Conservation (phyloP, 176 grass and related monocot genomes). For the Lolium rigidum region DNA sequence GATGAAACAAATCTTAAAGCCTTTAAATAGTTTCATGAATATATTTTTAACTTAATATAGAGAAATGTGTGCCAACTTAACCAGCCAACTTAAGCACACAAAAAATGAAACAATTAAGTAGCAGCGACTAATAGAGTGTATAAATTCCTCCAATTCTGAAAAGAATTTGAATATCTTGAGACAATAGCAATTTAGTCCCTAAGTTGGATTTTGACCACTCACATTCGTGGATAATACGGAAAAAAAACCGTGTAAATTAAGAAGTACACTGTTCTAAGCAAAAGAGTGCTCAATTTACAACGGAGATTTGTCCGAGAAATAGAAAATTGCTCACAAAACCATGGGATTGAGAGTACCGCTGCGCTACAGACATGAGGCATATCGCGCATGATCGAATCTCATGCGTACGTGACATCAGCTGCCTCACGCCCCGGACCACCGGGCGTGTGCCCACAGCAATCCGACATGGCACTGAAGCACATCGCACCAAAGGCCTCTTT, state of each 20-base stretch:
- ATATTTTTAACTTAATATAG: neutral
- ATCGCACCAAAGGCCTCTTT: neutral
- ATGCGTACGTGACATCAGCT: neutral
- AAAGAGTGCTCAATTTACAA: neutral
- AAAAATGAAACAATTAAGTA: neutral
- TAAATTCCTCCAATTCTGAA: neutral
- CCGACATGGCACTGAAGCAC: neutral
- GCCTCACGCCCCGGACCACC: neutral
- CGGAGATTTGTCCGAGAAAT: neutral
- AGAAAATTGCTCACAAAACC: neutral
- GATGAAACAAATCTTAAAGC: neutral
- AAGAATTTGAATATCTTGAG: neutral
- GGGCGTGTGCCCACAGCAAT: neutral
- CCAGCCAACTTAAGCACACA: slow-evolving; percentile 5
- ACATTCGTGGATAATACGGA: neutral
- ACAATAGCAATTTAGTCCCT: neutral
- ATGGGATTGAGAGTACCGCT: neutral
- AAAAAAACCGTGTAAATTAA: neutral
- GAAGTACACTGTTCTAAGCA: neutral
- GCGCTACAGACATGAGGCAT: neutral
- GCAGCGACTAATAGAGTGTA: neutral
- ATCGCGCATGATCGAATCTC: neutral
- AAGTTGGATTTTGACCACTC: slow-evolving; percentile 11
- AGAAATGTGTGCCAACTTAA: no score
- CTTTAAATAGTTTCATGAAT: neutral